phyloP scores from a whole-genome alignment of 768 basidiomycete species.

The Phaffia tasmanica region DNA sequence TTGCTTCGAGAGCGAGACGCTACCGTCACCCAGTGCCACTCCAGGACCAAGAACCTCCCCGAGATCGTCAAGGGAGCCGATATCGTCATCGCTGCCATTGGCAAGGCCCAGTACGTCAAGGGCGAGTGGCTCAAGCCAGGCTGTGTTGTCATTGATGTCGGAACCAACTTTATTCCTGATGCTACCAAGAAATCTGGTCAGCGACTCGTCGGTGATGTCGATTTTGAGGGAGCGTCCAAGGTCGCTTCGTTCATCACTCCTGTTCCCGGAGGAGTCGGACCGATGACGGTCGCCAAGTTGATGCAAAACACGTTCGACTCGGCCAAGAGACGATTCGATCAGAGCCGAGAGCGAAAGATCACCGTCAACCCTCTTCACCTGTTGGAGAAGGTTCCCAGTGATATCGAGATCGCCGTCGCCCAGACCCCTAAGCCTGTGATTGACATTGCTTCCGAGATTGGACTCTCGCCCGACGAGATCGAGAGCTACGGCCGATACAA shows the following conservation, averaged over 20 bases:
- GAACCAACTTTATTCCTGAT: constrained; percentile 91
- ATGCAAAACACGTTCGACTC: constrained; percentile 87
- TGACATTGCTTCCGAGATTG: constrained; percentile 76
- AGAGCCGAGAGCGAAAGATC: constrained; percentile 53
- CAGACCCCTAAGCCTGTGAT: constrained; percentile 84
- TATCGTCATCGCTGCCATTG: constrained; percentile 92
- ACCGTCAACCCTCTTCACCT: constrained; percentile 61
- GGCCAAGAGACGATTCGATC: constrained; percentile 69
- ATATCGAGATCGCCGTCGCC: constrained; percentile 91
- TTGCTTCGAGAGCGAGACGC: constrained; percentile 83
- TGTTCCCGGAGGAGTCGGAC: constrained; percentile 96
- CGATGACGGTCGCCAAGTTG: constrained; percentile 98
- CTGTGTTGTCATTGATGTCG: constrained; percentile 91
- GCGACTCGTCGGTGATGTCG: constrained; percentile 90
- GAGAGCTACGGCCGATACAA: constrained; percentile 94
- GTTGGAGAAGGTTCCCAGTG: constrained; percentile 78
- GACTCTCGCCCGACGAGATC: constrained; percentile 70
- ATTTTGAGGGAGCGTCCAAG: constrained; percentile 61
- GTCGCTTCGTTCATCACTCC: constrained; percentile 89
- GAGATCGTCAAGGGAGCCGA: constrained; percentile 75
- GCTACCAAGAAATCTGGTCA: constrained; percentile 85
- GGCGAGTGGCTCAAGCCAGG: constrained; percentile 93
- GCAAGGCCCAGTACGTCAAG: constrained; percentile 76
- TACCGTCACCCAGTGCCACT: constrained; percentile 96
- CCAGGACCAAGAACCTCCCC: constrained; percentile 68